Conservation (phyloP, 2,329 filamentous ascomycete species). For the Verticillium klebahnii region DNA sequence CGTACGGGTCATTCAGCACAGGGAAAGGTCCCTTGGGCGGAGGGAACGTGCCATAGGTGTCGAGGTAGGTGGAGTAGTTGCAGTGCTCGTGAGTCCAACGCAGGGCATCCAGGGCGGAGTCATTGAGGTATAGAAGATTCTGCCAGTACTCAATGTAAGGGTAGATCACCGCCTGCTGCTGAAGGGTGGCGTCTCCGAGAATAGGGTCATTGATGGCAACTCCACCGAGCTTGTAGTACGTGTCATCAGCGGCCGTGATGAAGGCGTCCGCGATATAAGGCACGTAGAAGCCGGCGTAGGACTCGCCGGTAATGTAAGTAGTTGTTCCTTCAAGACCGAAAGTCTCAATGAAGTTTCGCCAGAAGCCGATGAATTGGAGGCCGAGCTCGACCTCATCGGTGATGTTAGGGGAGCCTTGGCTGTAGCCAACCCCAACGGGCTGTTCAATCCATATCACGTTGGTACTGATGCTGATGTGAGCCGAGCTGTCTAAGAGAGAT, state of each 20-base stretch:
- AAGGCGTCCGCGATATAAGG: constrained; percentile 72
- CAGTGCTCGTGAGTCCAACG: constrained; percentile 52
- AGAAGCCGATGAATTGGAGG: constrained; percentile 73
- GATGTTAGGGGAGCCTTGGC: constrained; percentile 59
- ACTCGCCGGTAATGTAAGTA: constrained; percentile 71
- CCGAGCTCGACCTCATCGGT: constrained; percentile 64
- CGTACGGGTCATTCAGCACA: constrained; percentile 36
- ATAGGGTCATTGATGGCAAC: constrained; percentile 71
- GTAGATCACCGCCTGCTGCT: constrained; percentile 43
- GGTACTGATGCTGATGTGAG: constrained; percentile 29
- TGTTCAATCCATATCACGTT: constrained; percentile 76
- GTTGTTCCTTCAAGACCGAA: constrained; percentile 64
- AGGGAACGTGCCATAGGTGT: constrained; percentile 63
- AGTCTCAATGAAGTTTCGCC: constrained; percentile 69
- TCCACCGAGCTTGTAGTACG: constrained; percentile 63
- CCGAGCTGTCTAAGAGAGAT: not conserved
- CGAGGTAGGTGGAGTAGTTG: constrained; percentile 56
- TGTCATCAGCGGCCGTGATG: constrained; percentile 60
- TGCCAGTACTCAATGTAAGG: constrained; percentile 58
- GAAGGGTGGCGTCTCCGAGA: constrained; percentile 46
- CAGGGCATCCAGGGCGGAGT: constrained; percentile 48
- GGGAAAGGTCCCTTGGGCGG: constrained; percentile 53
- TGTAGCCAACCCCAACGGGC: constrained; percentile 62
- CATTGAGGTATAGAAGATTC: constrained; percentile 59
- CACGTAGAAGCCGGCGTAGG: constrained; percentile 60